These are phyloP conservation scores for Fagopyrum tataricum DNA, from an alignment of 148 eudicot species.

Conservation along the genomic window DNA sequence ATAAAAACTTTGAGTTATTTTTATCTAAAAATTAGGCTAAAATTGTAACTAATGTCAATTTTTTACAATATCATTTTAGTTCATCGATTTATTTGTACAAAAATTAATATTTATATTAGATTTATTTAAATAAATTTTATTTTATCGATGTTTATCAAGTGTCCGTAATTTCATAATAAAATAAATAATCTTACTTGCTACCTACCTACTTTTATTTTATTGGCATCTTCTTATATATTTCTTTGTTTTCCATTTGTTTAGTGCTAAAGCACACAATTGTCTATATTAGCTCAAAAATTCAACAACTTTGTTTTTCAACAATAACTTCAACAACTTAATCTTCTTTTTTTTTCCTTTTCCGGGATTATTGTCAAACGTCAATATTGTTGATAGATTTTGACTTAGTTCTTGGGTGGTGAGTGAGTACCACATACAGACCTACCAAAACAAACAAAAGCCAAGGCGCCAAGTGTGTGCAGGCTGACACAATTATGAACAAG, in stretches of 20 bases:
- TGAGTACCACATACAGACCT: background rate
- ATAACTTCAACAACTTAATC: background rate
- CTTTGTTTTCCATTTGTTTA: background rate
- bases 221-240: background rate
- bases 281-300: background rate
- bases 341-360: too few species aligned
- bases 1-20: too few species aligned
- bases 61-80: too few species aligned
- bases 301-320: background rate
- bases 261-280: background rate
- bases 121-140: too few species aligned
- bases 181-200: too few species aligned
- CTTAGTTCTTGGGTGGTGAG: background rate
- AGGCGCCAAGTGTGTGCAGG: background rate
- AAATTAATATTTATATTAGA: too few species aligned
- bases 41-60: too few species aligned
- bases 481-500: background rate
- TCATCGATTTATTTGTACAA: too few species aligned
- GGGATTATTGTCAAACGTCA: background rate
- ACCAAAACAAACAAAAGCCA: conserved; percentile 3
- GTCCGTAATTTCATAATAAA: background rate
- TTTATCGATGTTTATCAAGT: too few species aligned
- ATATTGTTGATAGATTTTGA: background rate
- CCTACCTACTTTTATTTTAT: background rate
- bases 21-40: too few species aligned